phyloP scores from a whole-genome alignment of 2,329 filamentous ascomycete species.

The Pleochaeta shiraiana region DNA sequence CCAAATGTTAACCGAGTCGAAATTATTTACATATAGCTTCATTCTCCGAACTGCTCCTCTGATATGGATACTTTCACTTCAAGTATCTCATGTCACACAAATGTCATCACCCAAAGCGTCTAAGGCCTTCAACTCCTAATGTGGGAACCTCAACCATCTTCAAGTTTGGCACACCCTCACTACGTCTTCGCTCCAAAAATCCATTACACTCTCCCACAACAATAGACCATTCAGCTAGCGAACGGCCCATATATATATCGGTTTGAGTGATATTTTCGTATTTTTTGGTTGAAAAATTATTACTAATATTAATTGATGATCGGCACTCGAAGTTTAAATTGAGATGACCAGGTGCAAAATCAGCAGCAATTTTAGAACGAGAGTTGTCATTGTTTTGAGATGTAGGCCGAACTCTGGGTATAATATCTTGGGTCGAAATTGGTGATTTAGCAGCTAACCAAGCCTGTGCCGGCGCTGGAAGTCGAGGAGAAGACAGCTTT shows the following conservation, averaged over 20 bases:
- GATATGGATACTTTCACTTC: no score
- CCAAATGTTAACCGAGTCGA: no score
- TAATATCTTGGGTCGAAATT: slow-evolving; percentile 12
- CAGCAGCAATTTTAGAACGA: not conserved
- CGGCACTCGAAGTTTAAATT: no score
- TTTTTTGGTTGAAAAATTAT: not conserved
- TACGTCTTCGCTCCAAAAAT: slow-evolving; percentile 54
- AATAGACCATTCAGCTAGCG: slow-evolving; percentile 57
- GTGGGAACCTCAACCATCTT: slow-evolving; percentile 47
- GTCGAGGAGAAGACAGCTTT: slow-evolving; percentile 41
- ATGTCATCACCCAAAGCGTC: not conserved
- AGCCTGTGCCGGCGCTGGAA: slow-evolving; percentile 48
- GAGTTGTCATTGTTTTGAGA: not conserved
- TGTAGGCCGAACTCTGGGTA: slow-evolving; percentile 12
- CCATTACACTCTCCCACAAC: slow-evolving; percentile 61
- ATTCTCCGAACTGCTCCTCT: no score
- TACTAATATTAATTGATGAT: not conserved
- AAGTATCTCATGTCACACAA: no score
- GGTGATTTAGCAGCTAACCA: slow-evolving; percentile 26
- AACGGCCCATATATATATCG: slow-evolving; percentile 43
- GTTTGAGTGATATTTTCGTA: not conserved
- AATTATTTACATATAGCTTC: no score
- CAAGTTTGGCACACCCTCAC: slow-evolving; percentile 46
- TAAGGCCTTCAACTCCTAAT: slow-evolving; percentile 39
- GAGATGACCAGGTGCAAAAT: not conserved